Evolutionary conservation across 2,329 filamentous ascomycete species (phyloP), one percentile per base, ranked within the genome.

Genomic region (Pseudocercospora fuligena): DNA sequence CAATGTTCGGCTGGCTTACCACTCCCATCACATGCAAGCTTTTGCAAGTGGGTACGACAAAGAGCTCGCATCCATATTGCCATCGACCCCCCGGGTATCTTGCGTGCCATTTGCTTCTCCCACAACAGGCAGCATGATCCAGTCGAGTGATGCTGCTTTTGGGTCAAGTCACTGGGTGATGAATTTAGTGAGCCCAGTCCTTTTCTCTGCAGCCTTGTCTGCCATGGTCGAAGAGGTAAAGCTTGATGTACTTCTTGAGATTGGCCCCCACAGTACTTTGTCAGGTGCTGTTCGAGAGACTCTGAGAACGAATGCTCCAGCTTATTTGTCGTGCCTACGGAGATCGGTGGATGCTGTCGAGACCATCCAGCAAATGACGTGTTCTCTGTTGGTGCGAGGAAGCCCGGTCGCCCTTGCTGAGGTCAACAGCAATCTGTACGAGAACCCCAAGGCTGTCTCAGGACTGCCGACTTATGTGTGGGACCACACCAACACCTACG

Each of bases 1-100:
- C 2, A 75, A 77, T 25, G 81, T 84, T 4, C 78, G 81, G 27
- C 77, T 72, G 11, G 82, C 82, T 0, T 84, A 83, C 56, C 82
- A 84, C 64, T 82, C 80, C 0, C 77, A 78, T 53, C 82, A 83
- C 46, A 73, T 75, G 66, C 23, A 57, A 11, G 47, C 47, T 19
- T n/a, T n/a, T 11, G 9, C 16, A 11, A 11, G 9, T 21, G 9
- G 21, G 19, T 51, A 51, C 47, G 19, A 11, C 16, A 21, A 27
- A 27, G 27, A 27, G 27, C 27, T 27, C 27, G 27, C 27, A 27
- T 27, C 27, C 27, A 27, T 27, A 27, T 27, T 27, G 27, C 27
- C 27, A 27, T 27, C 27, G 27, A 27, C 3, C 27, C 27, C 27
- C 27, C 27, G 27, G 27, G 27, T 27, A 27, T 27, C 27, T 27